These are phyloP conservation scores for Yamadazyma diospyri DNA, from an alignment of 1,139 yeast species.

Conservation along the genomic window DNA sequence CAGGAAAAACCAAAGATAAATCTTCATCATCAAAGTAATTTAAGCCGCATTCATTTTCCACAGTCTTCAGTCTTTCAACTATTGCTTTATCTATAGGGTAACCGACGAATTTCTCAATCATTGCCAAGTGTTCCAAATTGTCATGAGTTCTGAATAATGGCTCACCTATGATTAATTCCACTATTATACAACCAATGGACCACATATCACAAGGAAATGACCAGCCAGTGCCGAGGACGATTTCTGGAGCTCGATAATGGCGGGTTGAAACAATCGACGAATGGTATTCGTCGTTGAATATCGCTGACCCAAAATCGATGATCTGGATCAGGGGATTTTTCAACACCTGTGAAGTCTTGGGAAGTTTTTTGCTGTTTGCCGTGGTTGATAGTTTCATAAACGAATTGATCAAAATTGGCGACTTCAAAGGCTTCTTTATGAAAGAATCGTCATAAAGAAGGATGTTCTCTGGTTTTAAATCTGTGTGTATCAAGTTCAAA, in stretches of 20 bases:
- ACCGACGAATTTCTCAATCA: constrained; percentile 81
- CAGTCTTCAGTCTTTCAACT: constrained; percentile 33
- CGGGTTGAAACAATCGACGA: constrained; percentile 89
- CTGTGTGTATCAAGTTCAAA: constrained; percentile 88
- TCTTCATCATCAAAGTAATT: constrained; percentile 30
- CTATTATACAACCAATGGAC: constrained; percentile 93
- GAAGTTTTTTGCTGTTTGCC: constrained; percentile 30
- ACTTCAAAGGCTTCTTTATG: constrained; percentile 29
- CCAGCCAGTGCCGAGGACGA: constrained; percentile 92
- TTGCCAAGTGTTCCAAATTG: constrained; percentile 87
- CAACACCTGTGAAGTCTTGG: constrained; percentile 49
- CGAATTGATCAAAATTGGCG: constrained; percentile 33
- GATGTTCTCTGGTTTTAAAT: constrained; percentile 92
- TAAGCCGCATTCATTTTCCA: constrained; percentile 42
- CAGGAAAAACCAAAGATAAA: constrained; percentile 29
- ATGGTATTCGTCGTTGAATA: constrained; percentile 92
- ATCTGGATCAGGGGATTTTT: constrained; percentile 79
- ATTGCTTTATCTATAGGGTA: constrained; percentile 35
- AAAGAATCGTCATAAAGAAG: constrained; percentile 62
- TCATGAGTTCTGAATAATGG: constrained; percentile 95
- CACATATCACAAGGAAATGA: constrained; percentile 90
- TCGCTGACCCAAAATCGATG: constrained; percentile 95
- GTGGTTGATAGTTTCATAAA: constrained; percentile 24
- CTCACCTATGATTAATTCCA: constrained; percentile 92
- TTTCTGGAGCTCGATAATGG: constrained; percentile 97